Evolutionary conservation across 163 green algal species (phyloP), one percentile per base, ranked within the genome.

Genomic region (Chloromonas sp.): DNA sequence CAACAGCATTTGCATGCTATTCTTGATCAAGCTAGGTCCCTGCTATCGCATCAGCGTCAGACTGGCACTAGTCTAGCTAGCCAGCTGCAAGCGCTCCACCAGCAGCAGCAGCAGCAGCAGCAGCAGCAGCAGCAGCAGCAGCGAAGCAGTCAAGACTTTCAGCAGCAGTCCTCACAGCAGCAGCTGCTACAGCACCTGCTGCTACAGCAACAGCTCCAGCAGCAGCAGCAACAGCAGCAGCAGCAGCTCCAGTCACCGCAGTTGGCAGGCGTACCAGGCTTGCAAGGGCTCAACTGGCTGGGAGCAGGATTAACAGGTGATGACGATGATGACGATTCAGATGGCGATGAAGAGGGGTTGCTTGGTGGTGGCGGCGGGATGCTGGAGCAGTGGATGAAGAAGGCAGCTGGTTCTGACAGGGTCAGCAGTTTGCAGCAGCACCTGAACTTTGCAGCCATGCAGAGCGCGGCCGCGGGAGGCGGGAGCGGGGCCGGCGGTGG

Each of bases 21-120:
- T 5, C 66, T 74, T 5, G 66, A 74, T 5, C 66, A 74, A 11
- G 66, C 66, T 5, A 74, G 66, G 66, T 5, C 11, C 5, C 66
- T 74, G 66, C 66, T 74, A 11, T 5, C 66, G 66, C 66, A 36
- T 36, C 36, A 36, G 36, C 36, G 36, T 36, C 36, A 36, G 36
- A 36, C 36, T 36, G 36, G 36, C 36, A 36, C 36, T 36, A 36
- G 36, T 36, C 36, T 36, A 36, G 36, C 36, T 36, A 36, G 36
- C 36, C 36, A 36, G 36, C 36, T 76, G 66, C 66, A 8, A 76
- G 5, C 5, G 5, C 66, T 3, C 13, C 71, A 79, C 13, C 71
- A 79, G 71, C 71, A 79, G 71, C 71, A 79, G 71, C 71, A 79
- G 71, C 71, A 76, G 66, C 66, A 76, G 66, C 71, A 79, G 71